Percentiles rank a stretch among this genome's conserved stretches.
Evolutionary conservation across 176 grass and related monocot genomes (phyloP).

Genomic region (Avena insularis): DNA sequence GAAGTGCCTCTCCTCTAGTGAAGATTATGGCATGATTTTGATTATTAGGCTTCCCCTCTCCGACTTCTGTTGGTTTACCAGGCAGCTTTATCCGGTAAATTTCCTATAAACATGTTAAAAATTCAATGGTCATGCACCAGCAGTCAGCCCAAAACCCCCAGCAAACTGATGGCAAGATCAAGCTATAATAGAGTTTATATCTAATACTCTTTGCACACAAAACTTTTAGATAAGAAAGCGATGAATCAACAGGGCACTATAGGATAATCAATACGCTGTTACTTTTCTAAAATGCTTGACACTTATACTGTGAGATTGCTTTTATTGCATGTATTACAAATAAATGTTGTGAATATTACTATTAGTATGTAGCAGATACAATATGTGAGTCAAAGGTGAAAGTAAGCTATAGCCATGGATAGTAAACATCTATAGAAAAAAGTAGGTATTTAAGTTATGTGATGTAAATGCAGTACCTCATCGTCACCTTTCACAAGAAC

Average conservation of each 20-base stretch:
- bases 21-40: constrained; percentile 89
- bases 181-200: neutral
- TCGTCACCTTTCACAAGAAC: constrained; percentile 85
- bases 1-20: constrained; percentile 84
- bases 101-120: constrained; percentile 54
- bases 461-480: constrained; percentile 64
- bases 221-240: neutral
- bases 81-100: constrained; percentile 81
- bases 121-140: constrained; percentile 25
- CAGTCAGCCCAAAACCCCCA: neutral
- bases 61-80: constrained; percentile 77
- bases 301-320: neutral
- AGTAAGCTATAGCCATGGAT: neutral
- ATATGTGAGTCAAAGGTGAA: neutral
- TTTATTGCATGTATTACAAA: constrained; percentile 21
- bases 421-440: constrained; percentile 27
- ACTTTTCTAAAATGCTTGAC: constrained; percentile 34
- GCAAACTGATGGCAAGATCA: constrained; percentile 15
- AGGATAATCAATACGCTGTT: neutral
- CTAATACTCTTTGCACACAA: constrained; percentile 9
- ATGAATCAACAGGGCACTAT: neutral
- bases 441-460: constrained; percentile 35
- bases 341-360: constrained; percentile 28
- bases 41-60: constrained; percentile 85
- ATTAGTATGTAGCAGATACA: neutral